phyloP scores from a whole-genome alignment of 108 stramenopile species.

The Stephanodiscus minutulus region DNA sequence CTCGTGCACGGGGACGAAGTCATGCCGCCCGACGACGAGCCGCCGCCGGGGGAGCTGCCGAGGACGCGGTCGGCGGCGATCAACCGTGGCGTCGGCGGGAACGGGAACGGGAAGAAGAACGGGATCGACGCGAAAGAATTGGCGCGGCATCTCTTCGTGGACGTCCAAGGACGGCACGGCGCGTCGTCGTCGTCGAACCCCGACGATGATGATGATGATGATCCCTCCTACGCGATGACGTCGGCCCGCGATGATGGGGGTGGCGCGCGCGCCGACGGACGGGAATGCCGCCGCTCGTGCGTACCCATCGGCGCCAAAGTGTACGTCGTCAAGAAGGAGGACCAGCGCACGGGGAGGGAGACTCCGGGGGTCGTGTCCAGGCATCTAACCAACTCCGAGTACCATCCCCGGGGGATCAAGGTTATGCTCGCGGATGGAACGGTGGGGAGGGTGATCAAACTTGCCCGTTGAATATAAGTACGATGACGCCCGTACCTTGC shows the following conservation, averaged over 20 bases:
- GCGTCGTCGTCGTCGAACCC: neutral
- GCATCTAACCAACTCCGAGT: conserved; percentile 13
- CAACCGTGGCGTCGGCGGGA: neutral
- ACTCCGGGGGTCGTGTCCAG: conserved; percentile 19
- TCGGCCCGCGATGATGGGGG: neutral
- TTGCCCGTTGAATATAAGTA: neutral
- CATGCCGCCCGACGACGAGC: conserved; percentile 60
- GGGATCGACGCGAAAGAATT: conserved; percentile 52
- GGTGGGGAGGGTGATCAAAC: conserved; percentile 19
- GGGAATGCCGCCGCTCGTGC: conserved; percentile 10
- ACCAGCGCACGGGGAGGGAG: conserved; percentile 26
- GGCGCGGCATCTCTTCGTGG: conserved; percentile 58
- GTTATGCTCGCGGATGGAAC: conserved; percentile 23
- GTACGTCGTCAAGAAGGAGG: conserved; percentile 19
- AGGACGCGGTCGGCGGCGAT: conserved; percentile 35
- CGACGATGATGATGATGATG: too few relatives aligned
- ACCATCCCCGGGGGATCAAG: conserved; percentile 34
- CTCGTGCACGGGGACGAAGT: conserved; percentile 63
- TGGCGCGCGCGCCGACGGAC: too few relatives aligned
- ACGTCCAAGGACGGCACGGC: conserved; percentile 26
- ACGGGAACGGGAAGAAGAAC: neutral
- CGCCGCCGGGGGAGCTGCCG: conserved; percentile 58
- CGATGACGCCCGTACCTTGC: neutral
- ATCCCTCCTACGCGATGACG: neutral
- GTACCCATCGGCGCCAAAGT: conserved; percentile 1